Percentiles rank a stretch among this genome's conserved stretches.
Evolutionary conservation across 768 basidiomycete species (phyloP).

Genomic region (Leccinum pellstonianum): DNA sequence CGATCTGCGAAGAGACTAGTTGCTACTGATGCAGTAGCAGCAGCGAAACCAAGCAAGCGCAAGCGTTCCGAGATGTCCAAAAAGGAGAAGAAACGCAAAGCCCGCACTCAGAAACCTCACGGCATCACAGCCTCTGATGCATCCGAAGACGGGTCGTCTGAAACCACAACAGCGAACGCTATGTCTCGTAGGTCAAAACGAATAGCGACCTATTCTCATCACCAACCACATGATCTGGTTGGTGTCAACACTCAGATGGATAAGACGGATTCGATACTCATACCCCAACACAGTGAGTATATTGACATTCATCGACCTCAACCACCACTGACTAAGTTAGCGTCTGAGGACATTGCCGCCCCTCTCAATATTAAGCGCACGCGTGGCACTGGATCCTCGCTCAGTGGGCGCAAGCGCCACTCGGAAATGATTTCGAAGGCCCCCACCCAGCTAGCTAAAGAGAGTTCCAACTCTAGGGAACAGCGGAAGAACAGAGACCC

Average conservation of each 20-base stretch:
- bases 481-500: constrained; percentile 2
- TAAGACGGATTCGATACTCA: neutral
- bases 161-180: neutral
- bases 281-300: neutral
- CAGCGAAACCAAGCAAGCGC: neutral
- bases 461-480: neutral
- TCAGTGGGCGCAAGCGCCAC: neutral
- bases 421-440: neutral
- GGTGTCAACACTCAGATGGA: neutral
- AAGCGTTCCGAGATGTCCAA: neutral
- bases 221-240: neutral
- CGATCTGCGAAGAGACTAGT: neutral
- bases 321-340: neutral
- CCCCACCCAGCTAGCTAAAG: neutral
- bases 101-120: constrained; percentile 21
- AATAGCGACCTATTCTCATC: constrained; percentile 3
- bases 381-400: neutral
- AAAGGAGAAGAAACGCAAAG: constrained; percentile 24
- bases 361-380: neutral
- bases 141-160: constrained; percentile 23
- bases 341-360: neutral
- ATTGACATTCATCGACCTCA: neutral
- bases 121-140: constrained; percentile 18
- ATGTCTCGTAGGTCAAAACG: constrained; percentile 15
- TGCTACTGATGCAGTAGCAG: neutral